phyloP scores from a whole-genome alignment of 1,284 basidiomycete genomes.

The Ceratobasidium sp. region DNA sequence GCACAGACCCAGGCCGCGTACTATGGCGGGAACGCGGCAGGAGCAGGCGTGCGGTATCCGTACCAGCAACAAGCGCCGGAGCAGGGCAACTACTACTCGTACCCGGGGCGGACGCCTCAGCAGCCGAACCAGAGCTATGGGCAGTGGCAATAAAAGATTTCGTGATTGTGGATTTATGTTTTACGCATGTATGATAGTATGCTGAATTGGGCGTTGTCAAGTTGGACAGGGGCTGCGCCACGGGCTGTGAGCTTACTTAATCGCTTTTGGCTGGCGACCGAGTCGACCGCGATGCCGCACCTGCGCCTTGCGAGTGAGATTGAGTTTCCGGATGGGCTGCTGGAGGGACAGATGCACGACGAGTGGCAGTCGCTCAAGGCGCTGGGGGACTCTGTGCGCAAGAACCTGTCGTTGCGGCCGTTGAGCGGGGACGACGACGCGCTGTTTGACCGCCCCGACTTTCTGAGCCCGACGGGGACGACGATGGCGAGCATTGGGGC shows the following conservation, averaged over 20 bases:
- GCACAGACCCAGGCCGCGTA: not conserved
- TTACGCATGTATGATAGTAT: not conserved
- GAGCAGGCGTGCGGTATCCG: not conserved
- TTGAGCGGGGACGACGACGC: conserved; percentile 1
- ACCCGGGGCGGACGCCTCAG: conserved; percentile 15
- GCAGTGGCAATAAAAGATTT: conserved; percentile 26
- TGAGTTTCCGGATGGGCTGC: conserved; percentile 22
- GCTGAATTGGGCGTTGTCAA: not conserved
- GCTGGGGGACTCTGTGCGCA: conserved; percentile 21
- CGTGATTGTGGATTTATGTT: conserved; percentile 1
- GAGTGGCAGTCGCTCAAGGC: conserved; percentile 30
- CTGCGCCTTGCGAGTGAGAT: conserved; percentile 24
- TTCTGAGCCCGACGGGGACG: conserved; percentile 18
- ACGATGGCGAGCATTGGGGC: not conserved
- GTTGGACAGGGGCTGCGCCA: not conserved
- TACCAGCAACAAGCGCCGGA: conserved; percentile 27
- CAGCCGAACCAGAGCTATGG: conserved; percentile 30
- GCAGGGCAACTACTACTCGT: conserved; percentile 18
- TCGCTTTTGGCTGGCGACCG: not conserved
- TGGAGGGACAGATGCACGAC: conserved; percentile 29
- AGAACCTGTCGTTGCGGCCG: conserved; percentile 23
- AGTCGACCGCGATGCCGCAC: conserved; percentile 28
- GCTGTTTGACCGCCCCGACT: conserved; percentile 13
- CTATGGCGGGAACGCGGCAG: not conserved
- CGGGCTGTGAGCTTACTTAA: conserved; percentile 24